A percentile compares a stretch with the other conserved stretches of the same genome.
These are phyloP conservation scores for Didymella pomorum DNA, from an alignment of 2,329 filamentous ascomycete genomes.

Conservation along the genomic window DNA sequence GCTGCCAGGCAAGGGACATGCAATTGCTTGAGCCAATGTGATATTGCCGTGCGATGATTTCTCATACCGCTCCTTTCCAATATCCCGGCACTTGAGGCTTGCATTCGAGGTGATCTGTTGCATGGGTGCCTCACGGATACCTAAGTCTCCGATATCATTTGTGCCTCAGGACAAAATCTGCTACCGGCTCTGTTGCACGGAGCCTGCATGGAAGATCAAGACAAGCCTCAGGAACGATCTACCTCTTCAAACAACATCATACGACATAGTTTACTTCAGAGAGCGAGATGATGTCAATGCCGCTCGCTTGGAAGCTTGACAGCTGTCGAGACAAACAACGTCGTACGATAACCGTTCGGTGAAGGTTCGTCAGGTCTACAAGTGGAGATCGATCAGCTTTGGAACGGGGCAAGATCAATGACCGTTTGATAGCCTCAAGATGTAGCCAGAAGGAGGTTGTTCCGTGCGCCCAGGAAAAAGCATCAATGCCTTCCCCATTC, in stretches of 20 bases:
- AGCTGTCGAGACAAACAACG: conserved; percentile 42
- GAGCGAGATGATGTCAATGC: conserved; percentile 28
- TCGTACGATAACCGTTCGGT: conserved; percentile 45
- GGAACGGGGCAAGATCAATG: background rate
- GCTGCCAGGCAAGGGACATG: conserved; percentile 15
- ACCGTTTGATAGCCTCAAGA: conserved; percentile 4
- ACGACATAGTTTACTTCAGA: conserved; percentile 49
- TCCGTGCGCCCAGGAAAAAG: background rate
- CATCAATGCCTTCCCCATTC: background rate
- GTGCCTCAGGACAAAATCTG: conserved; percentile 35
- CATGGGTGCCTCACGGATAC: conserved; percentile 42
- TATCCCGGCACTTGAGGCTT: conserved; percentile 7
- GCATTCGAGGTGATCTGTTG: conserved; percentile 18
- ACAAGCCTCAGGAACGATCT: conserved; percentile 18
- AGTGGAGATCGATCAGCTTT: conserved; percentile 7
- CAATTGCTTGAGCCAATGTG: conserved; percentile 14
- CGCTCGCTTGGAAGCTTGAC: conserved; percentile 24
- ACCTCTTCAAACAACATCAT: conserved; percentile 46
- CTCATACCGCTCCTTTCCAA: conserved; percentile 23
- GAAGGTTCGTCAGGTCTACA: conserved; percentile 25
- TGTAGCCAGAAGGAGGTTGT: background rate
- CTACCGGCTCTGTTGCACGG: conserved; percentile 17
- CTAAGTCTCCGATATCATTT: conserved; percentile 43
- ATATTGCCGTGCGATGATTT: conserved; percentile 9
- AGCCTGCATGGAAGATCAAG: conserved; percentile 22